These are phyloP conservation scores for Fonsecaea multimorphosa DNA, from an alignment of 2,329 filamentous ascomycete species.

Conservation along the genomic window DNA sequence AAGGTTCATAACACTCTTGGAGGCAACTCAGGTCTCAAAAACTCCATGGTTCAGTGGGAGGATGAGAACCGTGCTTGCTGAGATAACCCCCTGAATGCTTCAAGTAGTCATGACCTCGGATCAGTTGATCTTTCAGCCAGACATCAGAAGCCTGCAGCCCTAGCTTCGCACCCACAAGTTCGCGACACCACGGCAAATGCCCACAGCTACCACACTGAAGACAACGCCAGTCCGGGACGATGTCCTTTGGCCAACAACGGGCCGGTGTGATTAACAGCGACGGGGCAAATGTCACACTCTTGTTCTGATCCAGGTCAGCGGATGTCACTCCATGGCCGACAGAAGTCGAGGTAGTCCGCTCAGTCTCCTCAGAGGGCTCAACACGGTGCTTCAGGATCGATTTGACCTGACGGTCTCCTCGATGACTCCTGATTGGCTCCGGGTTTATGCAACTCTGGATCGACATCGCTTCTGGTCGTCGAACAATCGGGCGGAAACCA, in stretches of 20 bases:
- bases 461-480: constrained; percentile 16
- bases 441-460: constrained; percentile 22
- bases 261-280: constrained; percentile 9
- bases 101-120: constrained; percentile 28
- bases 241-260: constrained; percentile 12
- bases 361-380: constrained; percentile 17
- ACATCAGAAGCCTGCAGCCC: constrained; percentile 6
- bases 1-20: neutral
- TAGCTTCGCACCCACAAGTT: neutral
- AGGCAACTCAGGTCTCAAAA: constrained; percentile 4
- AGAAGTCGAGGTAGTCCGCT: constrained; percentile 14
- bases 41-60: constrained; percentile 2
- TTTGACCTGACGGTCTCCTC: constrained; percentile 12
- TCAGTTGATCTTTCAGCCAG: constrained; percentile 26
- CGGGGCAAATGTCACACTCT: constrained; percentile 24
- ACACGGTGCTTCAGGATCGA: constrained; percentile 32
- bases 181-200: constrained; percentile 9
- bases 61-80: constrained; percentile 6
- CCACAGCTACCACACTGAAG: constrained; percentile 14
- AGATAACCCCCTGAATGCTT: constrained; percentile 21
- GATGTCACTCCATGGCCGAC: constrained; percentile 21
- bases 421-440: constrained; percentile 30
- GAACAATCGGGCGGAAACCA: neutral
- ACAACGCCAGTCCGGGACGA: constrained; percentile 5
- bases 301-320: constrained; percentile 14